Base-by-base conservation (phyloP, 2,329 filamentous ascomycete species). In the Paracoccidioides lutzii region DNA sequence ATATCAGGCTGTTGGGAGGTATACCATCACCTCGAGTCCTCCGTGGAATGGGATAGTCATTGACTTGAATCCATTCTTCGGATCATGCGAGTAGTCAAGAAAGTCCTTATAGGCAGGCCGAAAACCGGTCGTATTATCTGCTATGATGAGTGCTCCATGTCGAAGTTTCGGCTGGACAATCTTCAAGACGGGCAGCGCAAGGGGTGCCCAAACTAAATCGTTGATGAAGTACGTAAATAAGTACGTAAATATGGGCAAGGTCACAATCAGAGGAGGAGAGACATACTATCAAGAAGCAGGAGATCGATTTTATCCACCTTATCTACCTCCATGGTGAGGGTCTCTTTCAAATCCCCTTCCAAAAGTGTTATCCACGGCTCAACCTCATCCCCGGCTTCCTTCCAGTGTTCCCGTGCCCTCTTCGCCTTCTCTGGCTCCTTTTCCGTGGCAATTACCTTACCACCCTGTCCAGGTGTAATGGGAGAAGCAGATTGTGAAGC, bases 261-360 rank as follows among this genome's bases (percentile, higher is more conserved):
- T 40, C 37, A 14, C 12, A 38, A 54, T 12, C 10, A 53, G 12
- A 15, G 48, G 14, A 43, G 43, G 45, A 45, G 43, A 5, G 40
- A 75, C 80, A 71, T 65, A 84, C 81, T 83, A 61, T 84, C 81
- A 32, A 84, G 70, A 30, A 83, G 66, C 14, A 84, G 60, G 22
- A 84, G 69, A 58, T 84, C 79, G n/a, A 84, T 69, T 14, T 55
- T 55, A 28, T 57, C 57, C 5, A 53, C 49, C 35, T 73, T 62
- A 1, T 71, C 68, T 0, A 83, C 56, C 37, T 73, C 71, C 2
- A 69, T 60, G 58, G 76, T 75, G n/a, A 81, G 66, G 0, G 80
- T 83, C 65, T 83, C 76, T 0, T 73, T 69, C 50, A 84, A 58
- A 61, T 84, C 78, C 0, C 81, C 81, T 57, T 77, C 78, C 4